These are phyloP conservation scores for Pseudofabraea citricarpa DNA, from an alignment of 2,329 filamentous ascomycete species.

Conservation along the genomic window DNA sequence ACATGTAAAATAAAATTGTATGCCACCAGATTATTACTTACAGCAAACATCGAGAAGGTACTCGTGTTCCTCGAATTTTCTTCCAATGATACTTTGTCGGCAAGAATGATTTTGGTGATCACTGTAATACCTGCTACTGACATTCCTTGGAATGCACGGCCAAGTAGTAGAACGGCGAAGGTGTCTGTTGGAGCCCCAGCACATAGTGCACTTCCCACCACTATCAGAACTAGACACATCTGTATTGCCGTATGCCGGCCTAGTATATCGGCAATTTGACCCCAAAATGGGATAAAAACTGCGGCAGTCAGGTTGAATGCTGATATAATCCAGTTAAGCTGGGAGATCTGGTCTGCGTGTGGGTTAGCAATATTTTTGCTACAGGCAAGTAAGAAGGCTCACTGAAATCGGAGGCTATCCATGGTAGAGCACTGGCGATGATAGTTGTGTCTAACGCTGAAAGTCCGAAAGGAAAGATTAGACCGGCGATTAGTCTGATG, in stretches of 20 bases:
- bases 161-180: constrained; percentile 55
- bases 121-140: constrained; percentile 58
- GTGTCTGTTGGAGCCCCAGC: constrained; percentile 47
- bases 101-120: constrained; percentile 53
- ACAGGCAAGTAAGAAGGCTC: constrained; percentile 13
- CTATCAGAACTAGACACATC: constrained; percentile 48
- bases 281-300: constrained; percentile 60
- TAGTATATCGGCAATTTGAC: constrained; percentile 58
- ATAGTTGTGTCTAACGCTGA: constrained; percentile 61
- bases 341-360: constrained; percentile 39
- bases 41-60: constrained; percentile 53
- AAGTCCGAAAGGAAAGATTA: constrained; percentile 55
- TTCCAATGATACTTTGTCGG: constrained; percentile 53
- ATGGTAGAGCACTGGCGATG: constrained; percentile 51
- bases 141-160: constrained; percentile 56
- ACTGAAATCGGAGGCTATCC: constrained; percentile 60
- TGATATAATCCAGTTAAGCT: constrained; percentile 64
- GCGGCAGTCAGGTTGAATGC: constrained; percentile 63
- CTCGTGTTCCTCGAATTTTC: constrained; percentile 58
- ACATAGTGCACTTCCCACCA: constrained; percentile 56
- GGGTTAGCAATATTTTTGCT: not conserved
- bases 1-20: constrained; percentile 53
- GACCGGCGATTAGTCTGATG: constrained; percentile 52
- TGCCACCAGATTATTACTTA: constrained; percentile 49
- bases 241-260: constrained; percentile 55